Evolutionary conservation across 2,329 filamentous ascomycete genomes (phyloP), one percentile per base, ranked within the genome.

Genomic region (Fusarium praegraminearum): DNA sequence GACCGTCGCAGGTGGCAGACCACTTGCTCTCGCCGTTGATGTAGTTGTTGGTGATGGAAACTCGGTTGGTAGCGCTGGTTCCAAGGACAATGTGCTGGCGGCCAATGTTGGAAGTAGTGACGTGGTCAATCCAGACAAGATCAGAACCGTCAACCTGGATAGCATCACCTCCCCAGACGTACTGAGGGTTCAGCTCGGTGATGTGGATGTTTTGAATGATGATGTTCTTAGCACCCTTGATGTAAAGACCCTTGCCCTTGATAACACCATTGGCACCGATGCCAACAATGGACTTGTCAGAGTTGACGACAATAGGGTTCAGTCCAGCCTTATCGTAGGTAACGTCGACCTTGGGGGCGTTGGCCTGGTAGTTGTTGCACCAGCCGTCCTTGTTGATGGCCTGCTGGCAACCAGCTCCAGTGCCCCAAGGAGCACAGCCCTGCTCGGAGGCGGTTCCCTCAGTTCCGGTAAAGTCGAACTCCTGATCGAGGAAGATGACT

Each of bases 21-120:
- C 81, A 89, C 16, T 79, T 73, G 33, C 82, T 82, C 24, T 76
- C 74, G 49, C 88, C 88, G 74, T 90, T 83, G 71, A 90, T 85
- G 75, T 82, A 52, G 44, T 57, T 58, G 83, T 89, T 89, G 69
- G 87, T 86, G 75, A 90, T 84, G 18, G 86, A 87, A n/a, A 90
- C 84, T 46, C 85, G 84, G 75, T 83, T 83, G 70, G 82, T 83
- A 45, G 85, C 83, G 2, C 76, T 73, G 73, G 82, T 84, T 65
- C 88, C 87, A 41, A 87, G 82, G 44, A 89, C 87, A 49, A 89
- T 85, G 80, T 88, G 85, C 77, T 89, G 87, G 45, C 87, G 86
- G 56, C 85, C 86, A 65, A 89, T 86, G 41, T 84, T 82, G 51
- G 86, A 86, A 51, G 85, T 86, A 76, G 86, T 85, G 67, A 85